Conservation (phyloP, 495 filamentous ascomycete species). For the Trichoderma orchidacearum region DNA sequence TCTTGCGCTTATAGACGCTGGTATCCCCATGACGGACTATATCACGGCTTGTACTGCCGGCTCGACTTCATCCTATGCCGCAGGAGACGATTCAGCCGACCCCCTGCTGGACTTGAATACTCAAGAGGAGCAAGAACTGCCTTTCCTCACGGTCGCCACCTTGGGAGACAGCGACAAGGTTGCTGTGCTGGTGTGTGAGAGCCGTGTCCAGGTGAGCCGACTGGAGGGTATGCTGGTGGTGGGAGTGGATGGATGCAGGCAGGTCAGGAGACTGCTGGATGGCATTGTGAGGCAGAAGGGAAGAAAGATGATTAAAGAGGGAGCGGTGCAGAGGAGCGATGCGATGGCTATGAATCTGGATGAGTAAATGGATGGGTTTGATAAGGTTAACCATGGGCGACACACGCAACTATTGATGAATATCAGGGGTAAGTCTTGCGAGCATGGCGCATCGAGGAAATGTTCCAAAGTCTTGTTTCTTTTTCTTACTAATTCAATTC, state of each 20-base stretch:
- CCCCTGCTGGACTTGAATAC: constrained; percentile 80
- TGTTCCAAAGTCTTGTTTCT: neutral
- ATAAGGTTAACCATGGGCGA: neutral
- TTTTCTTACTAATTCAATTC: neutral
- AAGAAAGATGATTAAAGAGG: constrained; percentile 46
- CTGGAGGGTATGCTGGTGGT: constrained; percentile 87
- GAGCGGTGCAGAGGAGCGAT: constrained; percentile 29
- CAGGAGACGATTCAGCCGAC: constrained; percentile 57
- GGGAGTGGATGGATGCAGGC: constrained; percentile 81
- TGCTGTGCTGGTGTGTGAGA: constrained; percentile 71
- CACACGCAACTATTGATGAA: neutral
- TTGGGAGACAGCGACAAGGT: constrained; percentile 61
- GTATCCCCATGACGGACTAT: constrained; percentile 87
- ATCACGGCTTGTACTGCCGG: constrained; percentile 79
- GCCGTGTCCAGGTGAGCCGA: constrained; percentile 56
- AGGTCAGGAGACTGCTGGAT: constrained; percentile 68
- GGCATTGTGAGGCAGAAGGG: constrained; percentile 53
- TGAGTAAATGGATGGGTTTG: constrained; percentile 4
- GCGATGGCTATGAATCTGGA: constrained; percentile 32
- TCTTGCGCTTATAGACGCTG: constrained; percentile 84
- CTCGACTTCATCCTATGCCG: constrained; percentile 50
- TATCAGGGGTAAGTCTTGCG: neutral
- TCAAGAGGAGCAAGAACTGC: constrained; percentile 80
- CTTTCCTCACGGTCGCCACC: constrained; percentile 75
- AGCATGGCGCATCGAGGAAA: neutral